A percentile compares a stretch with the other conserved stretches of the same genome.
Conservation (phyloP, 169 alveolate genomes). For the Cyclospora cayetanensis region DNA sequence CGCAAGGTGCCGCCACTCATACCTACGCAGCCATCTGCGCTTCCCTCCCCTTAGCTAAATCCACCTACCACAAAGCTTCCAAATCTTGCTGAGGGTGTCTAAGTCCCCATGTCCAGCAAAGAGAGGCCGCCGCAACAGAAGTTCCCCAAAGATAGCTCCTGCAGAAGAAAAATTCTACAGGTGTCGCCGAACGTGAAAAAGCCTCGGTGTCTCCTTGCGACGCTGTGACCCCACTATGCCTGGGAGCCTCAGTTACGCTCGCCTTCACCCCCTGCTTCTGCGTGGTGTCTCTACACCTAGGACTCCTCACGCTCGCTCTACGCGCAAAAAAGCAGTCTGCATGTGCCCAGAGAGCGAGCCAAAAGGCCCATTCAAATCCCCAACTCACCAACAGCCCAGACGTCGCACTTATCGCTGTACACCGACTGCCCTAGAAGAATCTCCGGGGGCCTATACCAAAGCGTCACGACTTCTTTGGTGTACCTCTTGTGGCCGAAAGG, state of each 20-base stretch:
- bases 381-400: constrained; percentile 74
- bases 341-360: too few species aligned
- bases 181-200: neutral
- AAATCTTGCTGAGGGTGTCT: constrained; percentile 53
- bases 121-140: constrained; percentile 46
- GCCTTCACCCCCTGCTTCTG: too few species aligned
- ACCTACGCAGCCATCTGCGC: too few species aligned
- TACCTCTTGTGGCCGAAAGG: constrained; percentile 74
- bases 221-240: too few species aligned
- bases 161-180: neutral
- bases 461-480: constrained; percentile 92
- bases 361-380: too few species aligned
- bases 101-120: constrained; percentile 70
- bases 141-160: constrained; percentile 66
- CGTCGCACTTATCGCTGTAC: constrained; percentile 60
- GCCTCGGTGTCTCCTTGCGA: too few species aligned
- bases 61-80: constrained; percentile 57
- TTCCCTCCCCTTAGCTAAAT: too few species aligned
- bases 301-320: too few species aligned
- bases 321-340: too few species aligned
- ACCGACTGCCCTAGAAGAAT: constrained; percentile 43
- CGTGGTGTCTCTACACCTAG: too few species aligned
- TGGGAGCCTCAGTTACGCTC: too few species aligned
- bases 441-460: constrained; percentile 98
- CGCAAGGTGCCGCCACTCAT: too few species aligned